Conservation (phyloP, 2,329 filamentous ascomycete genomes). For the Fusarium proliferatum region DNA sequence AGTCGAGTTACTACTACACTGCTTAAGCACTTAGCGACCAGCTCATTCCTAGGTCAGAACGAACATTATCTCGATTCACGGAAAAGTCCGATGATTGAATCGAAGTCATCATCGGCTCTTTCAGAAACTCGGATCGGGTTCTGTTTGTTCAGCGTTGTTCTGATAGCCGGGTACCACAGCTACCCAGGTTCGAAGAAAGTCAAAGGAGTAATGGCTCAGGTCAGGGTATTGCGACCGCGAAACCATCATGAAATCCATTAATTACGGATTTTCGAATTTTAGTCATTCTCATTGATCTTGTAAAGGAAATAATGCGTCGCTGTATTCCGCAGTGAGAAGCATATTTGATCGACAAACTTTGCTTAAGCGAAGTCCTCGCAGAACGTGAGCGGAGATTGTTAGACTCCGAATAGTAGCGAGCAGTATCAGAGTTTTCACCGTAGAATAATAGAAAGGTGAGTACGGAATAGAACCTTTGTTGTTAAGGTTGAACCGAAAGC, state of each 20-base stretch:
- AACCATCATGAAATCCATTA: neutral
- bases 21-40: neutral
- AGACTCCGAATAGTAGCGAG: neutral
- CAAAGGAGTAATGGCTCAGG: neutral
- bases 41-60: neutral
- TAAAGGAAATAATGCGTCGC: neutral
- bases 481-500: neutral
- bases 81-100: neutral
- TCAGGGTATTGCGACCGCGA: neutral
- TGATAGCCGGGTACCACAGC: neutral
- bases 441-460: slow-evolving; percentile 13
- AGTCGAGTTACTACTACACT: neutral
- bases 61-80: neutral
- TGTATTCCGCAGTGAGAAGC: neutral
- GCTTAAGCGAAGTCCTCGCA: neutral
- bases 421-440: neutral
- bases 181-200: neutral
- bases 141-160: neutral
- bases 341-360: neutral
- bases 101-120: neutral
- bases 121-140: too few relatives aligned
- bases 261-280: neutral
- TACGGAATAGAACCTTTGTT: neutral
- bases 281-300: neutral
- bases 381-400: neutral